These are phyloP conservation scores for Plasmopara viticola DNA, from an alignment of 352 stramenopile species.

Conservation along the genomic window DNA sequence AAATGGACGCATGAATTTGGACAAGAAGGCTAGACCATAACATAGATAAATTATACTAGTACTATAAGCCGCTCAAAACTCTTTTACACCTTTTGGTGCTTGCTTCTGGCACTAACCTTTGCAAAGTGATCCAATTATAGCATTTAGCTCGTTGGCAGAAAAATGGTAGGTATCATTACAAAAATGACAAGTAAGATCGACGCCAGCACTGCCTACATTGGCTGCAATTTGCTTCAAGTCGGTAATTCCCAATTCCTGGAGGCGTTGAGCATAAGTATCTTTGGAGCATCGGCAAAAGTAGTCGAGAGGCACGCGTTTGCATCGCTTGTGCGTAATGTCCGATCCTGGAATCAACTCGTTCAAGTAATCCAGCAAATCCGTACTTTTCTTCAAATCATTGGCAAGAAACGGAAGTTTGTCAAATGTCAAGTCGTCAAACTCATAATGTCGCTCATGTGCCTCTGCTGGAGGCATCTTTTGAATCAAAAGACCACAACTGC, in stretches of 20 bases:
- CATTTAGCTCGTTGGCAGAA: slow-evolving; percentile 38
- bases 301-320: slow-evolving; percentile 60
- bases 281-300: slow-evolving; percentile 84
- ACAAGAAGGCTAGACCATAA: slow-evolving; percentile 89
- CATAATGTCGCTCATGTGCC: slow-evolving; percentile 48
- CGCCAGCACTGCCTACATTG: slow-evolving; percentile 42
- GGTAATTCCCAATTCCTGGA: slow-evolving; percentile 42
- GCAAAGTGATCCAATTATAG: slow-evolving; percentile 25
- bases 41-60: slow-evolving; percentile 19
- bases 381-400: slow-evolving; percentile 39
- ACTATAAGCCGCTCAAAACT: slow-evolving; percentile 1
- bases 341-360: slow-evolving; percentile 73
- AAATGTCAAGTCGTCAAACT: slow-evolving; percentile 61
- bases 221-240: slow-evolving; percentile 46
- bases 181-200: slow-evolving; percentile 79
- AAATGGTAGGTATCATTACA: slow-evolving; percentile 81
- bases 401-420: slow-evolving; percentile 44
- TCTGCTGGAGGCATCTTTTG: slow-evolving; percentile 70
- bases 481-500: slow-evolving; percentile 69
- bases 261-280: slow-evolving; percentile 44
- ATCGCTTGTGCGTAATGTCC: slow-evolving; percentile 47
- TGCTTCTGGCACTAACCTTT: slow-evolving; percentile 11
- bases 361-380: slow-evolving; percentile 60
- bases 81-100: slow-evolving; percentile 20
- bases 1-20: slow-evolving; percentile 99